A percentile compares a stretch with the other conserved stretches of the same genome.
phyloP scores from a whole-genome alignment of 1,284 basidiomycete genomes.

The Naganishia cerealis region DNA sequence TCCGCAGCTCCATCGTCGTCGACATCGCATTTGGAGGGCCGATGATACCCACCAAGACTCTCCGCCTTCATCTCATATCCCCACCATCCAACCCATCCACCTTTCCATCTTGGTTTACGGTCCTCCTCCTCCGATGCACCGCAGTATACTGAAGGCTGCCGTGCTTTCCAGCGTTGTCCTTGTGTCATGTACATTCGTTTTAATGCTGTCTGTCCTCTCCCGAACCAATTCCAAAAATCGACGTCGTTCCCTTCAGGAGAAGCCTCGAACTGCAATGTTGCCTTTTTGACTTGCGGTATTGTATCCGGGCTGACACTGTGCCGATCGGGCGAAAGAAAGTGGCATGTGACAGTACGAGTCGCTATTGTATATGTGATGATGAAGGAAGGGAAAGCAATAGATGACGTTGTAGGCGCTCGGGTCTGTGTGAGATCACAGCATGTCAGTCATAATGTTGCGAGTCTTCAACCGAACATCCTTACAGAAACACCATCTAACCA shows the following conservation, averaged over 20 bases:
- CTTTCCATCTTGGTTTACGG: slow-evolving; percentile 43
- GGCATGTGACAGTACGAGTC: slow-evolving; percentile 42
- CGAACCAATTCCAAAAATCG: slow-evolving; percentile 53
- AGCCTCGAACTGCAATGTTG: slow-evolving; percentile 7
- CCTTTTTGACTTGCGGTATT: not conserved
- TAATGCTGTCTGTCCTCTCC: slow-evolving; percentile 33
- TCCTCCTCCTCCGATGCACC: slow-evolving; percentile 18
- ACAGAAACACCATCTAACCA: slow-evolving; percentile 58
- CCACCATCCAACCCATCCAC: slow-evolving; percentile 60
- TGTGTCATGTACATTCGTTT: slow-evolving; percentile 22
- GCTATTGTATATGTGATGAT: slow-evolving; percentile 49
- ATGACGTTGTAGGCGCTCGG: slow-evolving; percentile 49
- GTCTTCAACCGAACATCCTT: slow-evolving; percentile 33
- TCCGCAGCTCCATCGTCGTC: slow-evolving; percentile 40
- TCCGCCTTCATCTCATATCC: slow-evolving; percentile 61
- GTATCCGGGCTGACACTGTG: not conserved
- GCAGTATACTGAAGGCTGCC: slow-evolving; percentile 23
- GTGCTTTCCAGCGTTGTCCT: slow-evolving; percentile 24
- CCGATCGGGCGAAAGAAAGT: slow-evolving; percentile 19
- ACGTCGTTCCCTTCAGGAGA: slow-evolving; percentile 28
- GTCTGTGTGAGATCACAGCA: slow-evolving; percentile 33
- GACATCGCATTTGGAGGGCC: slow-evolving; percentile 1
- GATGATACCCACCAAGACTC: slow-evolving; percentile 50
- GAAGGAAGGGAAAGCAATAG: slow-evolving; percentile 47
- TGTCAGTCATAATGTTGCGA: not conserved